Percentiles rank a stretch among this genome's conserved stretches.
Evolutionary conservation across 106 monocot species (phyloP).

Genomic region (Apostasia ramifera): DNA sequence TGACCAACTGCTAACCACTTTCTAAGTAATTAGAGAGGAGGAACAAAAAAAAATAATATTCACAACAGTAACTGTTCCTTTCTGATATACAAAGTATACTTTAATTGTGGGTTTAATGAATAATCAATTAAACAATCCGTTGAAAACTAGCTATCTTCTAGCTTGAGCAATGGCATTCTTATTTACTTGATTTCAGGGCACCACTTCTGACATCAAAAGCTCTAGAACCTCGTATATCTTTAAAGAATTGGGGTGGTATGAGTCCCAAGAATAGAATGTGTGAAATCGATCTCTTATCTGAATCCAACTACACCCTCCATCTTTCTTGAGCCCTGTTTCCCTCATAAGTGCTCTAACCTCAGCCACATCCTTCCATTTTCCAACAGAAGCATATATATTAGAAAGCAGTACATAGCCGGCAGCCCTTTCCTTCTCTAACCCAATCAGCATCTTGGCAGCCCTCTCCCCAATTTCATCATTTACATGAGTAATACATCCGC

Average conservation of each 20-base stretch:
- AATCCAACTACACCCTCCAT: constrained; percentile 49
- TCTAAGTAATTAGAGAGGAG: too few species aligned
- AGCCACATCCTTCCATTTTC: constrained; percentile 48
- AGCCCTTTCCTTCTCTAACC: constrained; percentile 27
- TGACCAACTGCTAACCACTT: too few species aligned
- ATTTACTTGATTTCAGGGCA: not conserved
- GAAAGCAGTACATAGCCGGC: constrained; percentile 44
- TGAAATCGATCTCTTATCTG: constrained; percentile 31
- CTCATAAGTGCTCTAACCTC: constrained; percentile 33
- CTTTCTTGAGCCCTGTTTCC: constrained; percentile 34
- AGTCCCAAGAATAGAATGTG: constrained; percentile 41
- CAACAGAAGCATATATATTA: constrained; percentile 30
- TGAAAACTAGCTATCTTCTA: too few species aligned
- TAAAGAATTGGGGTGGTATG: constrained; percentile 20
- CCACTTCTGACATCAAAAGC: constrained; percentile 35
- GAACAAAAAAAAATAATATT: too few species aligned
- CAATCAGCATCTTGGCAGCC: constrained; percentile 30
- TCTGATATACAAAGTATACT: too few species aligned
- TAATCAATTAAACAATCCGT: too few species aligned
- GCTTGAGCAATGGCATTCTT: too few species aligned
- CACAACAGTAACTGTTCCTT: too few species aligned
- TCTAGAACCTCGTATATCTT: constrained; percentile 41
- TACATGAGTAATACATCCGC: constrained; percentile 21
- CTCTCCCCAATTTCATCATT: constrained; percentile 41
- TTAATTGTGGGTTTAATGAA: too few species aligned